phyloP scores from a whole-genome alignment of 192 early-diverging fungal species.

The Backusella sp. region DNA sequence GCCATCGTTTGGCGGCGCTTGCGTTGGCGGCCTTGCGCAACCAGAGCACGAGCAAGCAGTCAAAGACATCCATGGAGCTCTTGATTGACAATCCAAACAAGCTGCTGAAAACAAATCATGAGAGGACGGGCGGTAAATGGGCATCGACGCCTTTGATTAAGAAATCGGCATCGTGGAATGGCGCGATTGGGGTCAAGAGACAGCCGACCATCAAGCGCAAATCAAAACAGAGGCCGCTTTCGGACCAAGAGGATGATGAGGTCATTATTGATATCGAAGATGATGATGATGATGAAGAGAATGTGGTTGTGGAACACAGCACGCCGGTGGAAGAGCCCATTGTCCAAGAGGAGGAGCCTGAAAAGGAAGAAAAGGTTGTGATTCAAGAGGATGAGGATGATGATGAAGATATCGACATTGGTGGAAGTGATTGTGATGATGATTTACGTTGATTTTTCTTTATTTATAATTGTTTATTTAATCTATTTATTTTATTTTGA shows the following conservation, averaged over 20 bases:
- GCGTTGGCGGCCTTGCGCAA: not conserved
- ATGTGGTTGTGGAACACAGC: not conserved
- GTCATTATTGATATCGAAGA: conserved; percentile 48
- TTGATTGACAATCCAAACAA: not conserved
- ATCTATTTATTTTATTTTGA: not conserved
- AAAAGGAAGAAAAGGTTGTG: not conserved
- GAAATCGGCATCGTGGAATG: not conserved
- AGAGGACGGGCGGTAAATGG: not conserved
- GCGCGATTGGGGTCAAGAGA: not conserved
- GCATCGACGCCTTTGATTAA: not conserved
- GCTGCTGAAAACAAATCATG: not conserved
- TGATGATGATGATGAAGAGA: conserved; percentile 43
- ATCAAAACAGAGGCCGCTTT: conserved; percentile 27
- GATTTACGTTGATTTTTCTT: conserved; percentile 42
- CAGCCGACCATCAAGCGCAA: not conserved
- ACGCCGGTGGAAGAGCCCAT: not conserved
- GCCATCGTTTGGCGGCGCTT: not conserved
- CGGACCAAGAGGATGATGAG: conserved; percentile 36
- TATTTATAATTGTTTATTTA: not conserved
- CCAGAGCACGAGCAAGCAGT: not conserved
- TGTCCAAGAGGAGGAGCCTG: not conserved
- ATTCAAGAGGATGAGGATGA: conserved; percentile 43
- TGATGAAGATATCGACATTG: conserved; percentile 56
- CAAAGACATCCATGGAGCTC: not conserved
- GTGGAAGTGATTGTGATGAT: conserved; percentile 54